phyloP scores from a whole-genome alignment of 2,329 filamentous ascomycete genomes.

The Ilyonectria destructans region DNA sequence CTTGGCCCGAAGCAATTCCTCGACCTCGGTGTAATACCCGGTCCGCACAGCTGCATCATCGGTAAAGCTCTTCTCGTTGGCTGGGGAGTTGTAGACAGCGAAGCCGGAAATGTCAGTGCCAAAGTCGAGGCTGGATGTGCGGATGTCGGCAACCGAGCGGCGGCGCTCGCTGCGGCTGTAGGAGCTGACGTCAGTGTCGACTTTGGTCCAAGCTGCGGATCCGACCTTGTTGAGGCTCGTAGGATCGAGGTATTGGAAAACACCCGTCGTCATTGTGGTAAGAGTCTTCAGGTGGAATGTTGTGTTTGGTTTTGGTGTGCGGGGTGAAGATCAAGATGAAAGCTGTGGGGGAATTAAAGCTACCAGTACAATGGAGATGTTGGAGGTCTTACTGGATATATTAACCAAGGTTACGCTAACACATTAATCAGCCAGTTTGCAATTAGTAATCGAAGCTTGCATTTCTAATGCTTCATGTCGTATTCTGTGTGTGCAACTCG shows the following conservation, averaged over 20 bases:
- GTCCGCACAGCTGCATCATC: constrained; percentile 70
- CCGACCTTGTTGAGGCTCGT: constrained; percentile 20
- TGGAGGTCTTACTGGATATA: neutral
- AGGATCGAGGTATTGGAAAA: constrained; percentile 33
- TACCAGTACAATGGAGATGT: neutral
- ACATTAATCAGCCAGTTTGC: neutral
- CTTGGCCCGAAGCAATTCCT: constrained; percentile 68
- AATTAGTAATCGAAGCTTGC: neutral
- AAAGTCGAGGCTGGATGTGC: constrained; percentile 35
- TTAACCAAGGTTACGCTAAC: neutral
- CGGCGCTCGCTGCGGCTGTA: constrained; percentile 40
- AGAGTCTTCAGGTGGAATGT: neutral
- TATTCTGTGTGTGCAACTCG: no score
- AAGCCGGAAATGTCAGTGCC: constrained; percentile 48
- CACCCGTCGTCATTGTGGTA: constrained; percentile 31
- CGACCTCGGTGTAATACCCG: constrained; percentile 75
- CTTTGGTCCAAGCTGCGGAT: constrained; percentile 41
- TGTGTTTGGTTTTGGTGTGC: neutral
- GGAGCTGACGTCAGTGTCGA: constrained; percentile 43
- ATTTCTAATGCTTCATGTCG: neutral
- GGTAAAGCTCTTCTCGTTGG: constrained; percentile 69
- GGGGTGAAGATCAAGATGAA: neutral
- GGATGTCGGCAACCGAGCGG: constrained; percentile 46
- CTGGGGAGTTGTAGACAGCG: constrained; percentile 47
- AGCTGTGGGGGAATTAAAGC: neutral